Base-by-base conservation (phyloP, 1,284 basidiomycete species). In the Tremellales sp. region DNA sequence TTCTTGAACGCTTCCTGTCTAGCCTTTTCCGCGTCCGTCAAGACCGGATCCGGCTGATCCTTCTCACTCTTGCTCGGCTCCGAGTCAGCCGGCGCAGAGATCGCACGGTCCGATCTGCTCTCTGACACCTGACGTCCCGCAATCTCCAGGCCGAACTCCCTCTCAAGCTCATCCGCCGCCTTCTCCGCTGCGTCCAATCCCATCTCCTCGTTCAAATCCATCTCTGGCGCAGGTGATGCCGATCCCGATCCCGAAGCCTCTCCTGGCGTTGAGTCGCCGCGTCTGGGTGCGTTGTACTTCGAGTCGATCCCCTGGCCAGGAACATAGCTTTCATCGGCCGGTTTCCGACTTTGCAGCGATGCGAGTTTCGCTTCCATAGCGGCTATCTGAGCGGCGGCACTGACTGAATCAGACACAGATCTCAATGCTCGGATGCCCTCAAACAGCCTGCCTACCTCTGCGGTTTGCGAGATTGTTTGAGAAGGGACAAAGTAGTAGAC, bases 331-430 rank as follows among this genome's bases (percentile, higher is more conserved):
- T 62, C 60, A 41, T 64, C 64, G 2, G 49, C 45, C 2, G 64
- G 64, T 54, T 62, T 66, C 10, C 58, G 59, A n/a, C 64, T 57
- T 58, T 83, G 82, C 81, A 96, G 82, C 55, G 88, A 82, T 8
- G 83, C 81, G 19, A 97, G 78, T 72, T 97, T 97, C 4, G 93
- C 93, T 72, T 97, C 94, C 80, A 97, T 86, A 54, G 86, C 83
- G 2, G 91, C 90, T 60, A 97, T 97, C 75, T 96, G 96, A 56
- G 84, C 84, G 43, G 82, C 78, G 1, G 88, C 91, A 49, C 89
- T 91, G 60, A 27, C 24, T 45, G 53, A 21, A 54, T 31, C 51
- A 54, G 27, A 33, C 23, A 10, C 23, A 17, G 23, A n/a, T 11
- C 19, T 33, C 15, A 12, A 7, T 35, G 13, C 17, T n/a, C 39